Percentiles rank a stretch among this genome's conserved stretches.
These are phyloP conservation scores for Apiotrichum brassicae DNA, from an alignment of 1,284 basidiomycete genomes.

Conservation along the genomic window DNA sequence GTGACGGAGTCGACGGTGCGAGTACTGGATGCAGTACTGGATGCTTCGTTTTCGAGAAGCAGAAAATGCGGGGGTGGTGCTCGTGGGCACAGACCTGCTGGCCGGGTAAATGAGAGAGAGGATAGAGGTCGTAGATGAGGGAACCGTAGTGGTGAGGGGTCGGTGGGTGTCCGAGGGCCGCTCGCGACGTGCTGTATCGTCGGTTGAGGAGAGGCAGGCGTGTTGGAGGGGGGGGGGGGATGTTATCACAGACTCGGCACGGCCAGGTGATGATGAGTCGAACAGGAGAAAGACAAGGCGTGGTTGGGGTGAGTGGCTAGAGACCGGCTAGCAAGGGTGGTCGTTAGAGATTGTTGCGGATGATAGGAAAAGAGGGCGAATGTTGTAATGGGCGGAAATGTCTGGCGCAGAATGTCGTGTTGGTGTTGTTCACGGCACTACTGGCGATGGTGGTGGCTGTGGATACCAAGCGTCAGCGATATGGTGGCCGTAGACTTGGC, in stretches of 20 bases:
- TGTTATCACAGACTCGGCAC: too few relatives aligned
- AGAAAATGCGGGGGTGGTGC: neutral
- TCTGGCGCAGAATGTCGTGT: too few relatives aligned
- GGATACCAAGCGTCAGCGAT: too few relatives aligned
- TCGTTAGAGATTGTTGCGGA: neutral
- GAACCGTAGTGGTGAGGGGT: neutral
- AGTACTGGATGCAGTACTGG: too few relatives aligned
- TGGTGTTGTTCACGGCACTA: too few relatives aligned
- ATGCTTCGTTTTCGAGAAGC: too few relatives aligned
- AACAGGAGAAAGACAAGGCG: neutral
- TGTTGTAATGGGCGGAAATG: too few relatives aligned
- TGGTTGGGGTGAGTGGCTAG: neutral
- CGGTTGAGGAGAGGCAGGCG: neutral
- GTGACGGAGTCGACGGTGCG: neutral
- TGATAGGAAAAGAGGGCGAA: too few relatives aligned
- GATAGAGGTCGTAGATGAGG: neutral
- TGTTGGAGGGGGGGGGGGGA: neutral
- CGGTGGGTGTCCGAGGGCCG: too few relatives aligned
- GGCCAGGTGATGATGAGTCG: neutral
- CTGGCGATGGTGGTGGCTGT: too few relatives aligned
- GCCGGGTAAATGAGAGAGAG: neutral
- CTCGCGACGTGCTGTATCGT: too few relatives aligned
- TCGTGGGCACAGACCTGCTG: slow-evolving; percentile 4
- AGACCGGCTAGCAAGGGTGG: neutral
- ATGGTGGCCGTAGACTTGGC: too few relatives aligned